Percentiles rank a stretch among this genome's conserved stretches.
phyloP scores from a whole-genome alignment of 495 filamentous ascomycete genomes.

The Emericellopsis terricola region DNA sequence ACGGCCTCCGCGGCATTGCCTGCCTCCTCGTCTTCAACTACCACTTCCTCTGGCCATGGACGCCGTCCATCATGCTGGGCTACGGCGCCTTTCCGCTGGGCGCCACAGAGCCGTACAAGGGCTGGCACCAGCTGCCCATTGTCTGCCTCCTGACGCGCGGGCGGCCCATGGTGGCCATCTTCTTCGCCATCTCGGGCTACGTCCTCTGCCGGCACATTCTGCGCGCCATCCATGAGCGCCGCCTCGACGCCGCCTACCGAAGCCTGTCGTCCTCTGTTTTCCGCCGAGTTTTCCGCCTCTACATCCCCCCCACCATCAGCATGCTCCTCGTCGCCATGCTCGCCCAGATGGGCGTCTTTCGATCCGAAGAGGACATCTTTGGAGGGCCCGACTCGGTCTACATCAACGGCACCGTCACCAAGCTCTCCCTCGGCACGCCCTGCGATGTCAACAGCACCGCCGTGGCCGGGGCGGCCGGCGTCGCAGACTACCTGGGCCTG shows the following conservation, averaged over 20 bases:
- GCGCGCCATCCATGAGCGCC: constrained; percentile 34
- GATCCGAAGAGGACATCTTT: constrained; percentile 12
- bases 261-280: constrained; percentile 42
- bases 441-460: background rate
- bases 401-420: constrained; percentile 20
- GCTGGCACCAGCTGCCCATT: constrained; percentile 41
- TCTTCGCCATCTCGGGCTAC: constrained; percentile 58
- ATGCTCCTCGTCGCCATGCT: constrained; percentile 36
- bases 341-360: constrained; percentile 31
- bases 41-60: constrained; percentile 18
- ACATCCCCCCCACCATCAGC: constrained; percentile 39
- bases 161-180: constrained; percentile 54
- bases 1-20: constrained; percentile 36
- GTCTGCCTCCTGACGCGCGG: constrained; percentile 44
- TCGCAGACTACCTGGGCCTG: background rate
- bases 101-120: background rate
- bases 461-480: background rate
- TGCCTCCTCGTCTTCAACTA: constrained; percentile 33
- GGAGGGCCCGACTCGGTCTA: constrained; percentile 16
- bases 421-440: constrained; percentile 11
- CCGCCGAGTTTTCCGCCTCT: constrained; percentile 43
- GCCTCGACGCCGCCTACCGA: constrained; percentile 15
- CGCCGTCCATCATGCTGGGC: constrained; percentile 7
- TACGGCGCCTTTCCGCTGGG: background rate
- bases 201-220: constrained; percentile 48